These are phyloP conservation scores for Colletotrichum sublineola DNA, from an alignment of 2,329 filamentous ascomycete species.

Conservation along the genomic window DNA sequence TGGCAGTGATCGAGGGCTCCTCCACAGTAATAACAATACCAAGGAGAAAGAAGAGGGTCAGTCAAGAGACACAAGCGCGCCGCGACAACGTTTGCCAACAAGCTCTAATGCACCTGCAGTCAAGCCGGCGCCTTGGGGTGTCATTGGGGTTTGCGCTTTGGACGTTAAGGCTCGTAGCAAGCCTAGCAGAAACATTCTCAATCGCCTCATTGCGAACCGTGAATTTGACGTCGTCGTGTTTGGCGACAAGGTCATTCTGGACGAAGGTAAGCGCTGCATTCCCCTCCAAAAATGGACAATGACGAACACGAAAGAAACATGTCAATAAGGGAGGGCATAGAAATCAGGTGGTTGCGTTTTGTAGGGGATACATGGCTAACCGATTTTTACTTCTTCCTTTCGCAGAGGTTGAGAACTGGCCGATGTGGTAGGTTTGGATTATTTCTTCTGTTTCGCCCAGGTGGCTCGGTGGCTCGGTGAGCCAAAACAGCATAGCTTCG, in stretches of 20 bases:
- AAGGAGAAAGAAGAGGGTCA: slow-evolving; percentile 70
- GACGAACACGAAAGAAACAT: too few relatives aligned
- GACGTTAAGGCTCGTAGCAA: slow-evolving; percentile 98
- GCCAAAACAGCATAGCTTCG: slow-evolving; percentile 51
- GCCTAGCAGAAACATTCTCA: slow-evolving; percentile 95
- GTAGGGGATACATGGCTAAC: slow-evolving; percentile 1
- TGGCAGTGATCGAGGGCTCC: slow-evolving; percentile 74
- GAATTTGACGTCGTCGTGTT: slow-evolving; percentile 99
- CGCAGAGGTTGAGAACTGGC: slow-evolving; percentile 91
- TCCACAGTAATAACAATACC: slow-evolving; percentile 48
- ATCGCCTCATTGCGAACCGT: slow-evolving; percentile 87
- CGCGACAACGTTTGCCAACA: slow-evolving; percentile 39
- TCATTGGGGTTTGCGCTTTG: slow-evolving; percentile 94
- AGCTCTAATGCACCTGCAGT: slow-evolving; percentile 52
- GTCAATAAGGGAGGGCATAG: background rate
- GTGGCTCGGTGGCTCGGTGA: slow-evolving; percentile 52
- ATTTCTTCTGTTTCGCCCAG: slow-evolving; percentile 11
- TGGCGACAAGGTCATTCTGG: slow-evolving; percentile 97
- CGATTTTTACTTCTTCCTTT: background rate
- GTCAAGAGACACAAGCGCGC: slow-evolving; percentile 44
- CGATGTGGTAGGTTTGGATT: slow-evolving; percentile 74
- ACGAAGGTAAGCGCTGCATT: slow-evolving; percentile 73
- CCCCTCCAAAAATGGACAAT: background rate
- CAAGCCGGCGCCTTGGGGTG: slow-evolving; percentile 72
- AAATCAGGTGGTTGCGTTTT: background rate